A percentile compares a stretch with the other conserved stretches of the same genome.
Evolutionary conservation across 2,329 filamentous ascomycete genomes (phyloP).

Genomic region (Microthyrium microscopicum): DNA sequence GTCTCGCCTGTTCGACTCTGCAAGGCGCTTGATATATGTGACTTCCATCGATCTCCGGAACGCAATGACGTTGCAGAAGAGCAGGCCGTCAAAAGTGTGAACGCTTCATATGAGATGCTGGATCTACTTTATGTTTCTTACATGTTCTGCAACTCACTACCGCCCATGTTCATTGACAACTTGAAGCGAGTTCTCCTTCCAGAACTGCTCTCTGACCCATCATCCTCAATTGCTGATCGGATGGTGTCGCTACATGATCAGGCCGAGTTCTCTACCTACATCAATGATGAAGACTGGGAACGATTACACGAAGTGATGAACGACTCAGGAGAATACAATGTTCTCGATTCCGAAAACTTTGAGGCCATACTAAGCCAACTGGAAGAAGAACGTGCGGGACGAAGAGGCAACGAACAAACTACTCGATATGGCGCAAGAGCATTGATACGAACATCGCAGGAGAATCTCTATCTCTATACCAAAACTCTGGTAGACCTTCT

Average conservation of each 20-base stretch:
- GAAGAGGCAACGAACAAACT: constrained; percentile 30
- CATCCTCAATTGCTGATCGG: constrained; percentile 3
- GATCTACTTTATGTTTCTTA: constrained; percentile 2
- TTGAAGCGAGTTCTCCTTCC: constrained; percentile 1
- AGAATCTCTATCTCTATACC: constrained; percentile 57
- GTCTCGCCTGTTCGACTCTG: constrained; percentile 66
- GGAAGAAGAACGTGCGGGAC: constrained; percentile 17
- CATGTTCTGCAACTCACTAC: not conserved
- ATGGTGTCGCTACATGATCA: constrained; percentile 5
- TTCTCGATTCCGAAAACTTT: constrained; percentile 33
- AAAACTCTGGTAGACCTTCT: constrained; percentile 68
- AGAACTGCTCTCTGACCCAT: constrained; percentile 2
- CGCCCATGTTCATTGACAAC: not conserved
- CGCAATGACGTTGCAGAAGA: not conserved
- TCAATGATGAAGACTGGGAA: constrained; percentile 57
- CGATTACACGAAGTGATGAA: constrained; percentile 55
- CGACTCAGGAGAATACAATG: constrained; percentile 40
- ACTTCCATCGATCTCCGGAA: constrained; percentile 1
- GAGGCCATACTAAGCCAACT: constrained; percentile 14
- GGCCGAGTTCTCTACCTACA: not conserved
- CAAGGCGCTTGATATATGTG: constrained; percentile 50
- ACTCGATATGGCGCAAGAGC: constrained; percentile 64
- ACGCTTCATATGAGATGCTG: constrained; percentile 1
- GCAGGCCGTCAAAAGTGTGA: not conserved
- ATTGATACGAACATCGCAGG: constrained; percentile 60